phyloP scores from a whole-genome alignment of 2,329 filamentous ascomycete genomes.

The Hypocrella siamensis region DNA sequence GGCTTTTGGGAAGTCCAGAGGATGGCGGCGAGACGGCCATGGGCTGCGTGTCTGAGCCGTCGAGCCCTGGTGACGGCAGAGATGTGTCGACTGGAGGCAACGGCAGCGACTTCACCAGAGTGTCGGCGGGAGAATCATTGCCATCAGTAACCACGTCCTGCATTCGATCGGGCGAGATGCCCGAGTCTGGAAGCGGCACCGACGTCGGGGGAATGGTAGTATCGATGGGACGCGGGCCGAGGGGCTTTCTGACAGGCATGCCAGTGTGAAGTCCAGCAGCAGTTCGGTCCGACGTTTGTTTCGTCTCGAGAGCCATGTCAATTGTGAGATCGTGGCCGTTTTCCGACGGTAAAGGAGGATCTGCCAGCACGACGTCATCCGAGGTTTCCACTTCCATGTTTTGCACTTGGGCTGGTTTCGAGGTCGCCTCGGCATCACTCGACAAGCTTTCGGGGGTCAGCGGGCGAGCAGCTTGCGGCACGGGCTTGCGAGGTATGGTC shows the following conservation, averaged over 20 bases:
- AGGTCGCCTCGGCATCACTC: slow-evolving; percentile 1
- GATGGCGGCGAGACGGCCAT: background rate
- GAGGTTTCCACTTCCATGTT: too few species aligned
- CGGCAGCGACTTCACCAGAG: background rate
- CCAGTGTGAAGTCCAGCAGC: slow-evolving; percentile 6
- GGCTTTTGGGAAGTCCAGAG: slow-evolving; percentile 3
- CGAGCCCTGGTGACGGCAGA: background rate
- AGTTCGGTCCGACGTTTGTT: slow-evolving; percentile 1
- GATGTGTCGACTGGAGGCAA: background rate
- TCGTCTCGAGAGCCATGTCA: background rate
- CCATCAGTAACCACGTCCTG: too few species aligned
- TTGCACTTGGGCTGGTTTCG: too few species aligned
- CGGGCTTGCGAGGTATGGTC: slow-evolving; percentile 37
- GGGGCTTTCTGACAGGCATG: slow-evolving; percentile 12
- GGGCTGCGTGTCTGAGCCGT: background rate
- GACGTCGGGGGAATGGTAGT: background rate
- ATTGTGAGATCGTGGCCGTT: background rate
- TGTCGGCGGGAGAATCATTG: background rate
- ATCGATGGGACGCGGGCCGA: slow-evolving; percentile 10
- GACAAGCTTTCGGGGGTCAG: slow-evolving; percentile 11
- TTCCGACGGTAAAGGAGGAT: too few species aligned
- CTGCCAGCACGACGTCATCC: too few species aligned
- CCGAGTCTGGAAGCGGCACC: too few species aligned
- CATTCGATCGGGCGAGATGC: too few species aligned
- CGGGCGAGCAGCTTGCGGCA: slow-evolving; percentile 20